These are phyloP conservation scores for Yueomyces sinensis DNA, from an alignment of 805 yeast genomes.

Conservation along the genomic window DNA sequence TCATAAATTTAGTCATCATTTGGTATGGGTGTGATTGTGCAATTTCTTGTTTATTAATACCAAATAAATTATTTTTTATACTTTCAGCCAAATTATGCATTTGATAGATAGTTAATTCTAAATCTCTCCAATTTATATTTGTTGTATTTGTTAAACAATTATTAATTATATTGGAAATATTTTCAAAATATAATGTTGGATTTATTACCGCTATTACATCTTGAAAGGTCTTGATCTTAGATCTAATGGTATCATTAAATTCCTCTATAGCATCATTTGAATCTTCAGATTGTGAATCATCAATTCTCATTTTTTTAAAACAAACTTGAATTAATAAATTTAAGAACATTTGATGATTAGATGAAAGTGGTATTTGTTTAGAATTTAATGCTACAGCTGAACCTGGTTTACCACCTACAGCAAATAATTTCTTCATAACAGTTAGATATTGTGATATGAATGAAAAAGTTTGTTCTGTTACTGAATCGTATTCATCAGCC, in stretches of 20 bases:
- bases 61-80: conserved; percentile 63
- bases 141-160: conserved; percentile 23
- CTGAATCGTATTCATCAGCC: conserved; percentile 78
- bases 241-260: conserved; percentile 61
- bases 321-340: conserved; percentile 53
- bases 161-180: conserved; percentile 42
- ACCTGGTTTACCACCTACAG: conserved; percentile 27
- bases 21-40: conserved; percentile 51
- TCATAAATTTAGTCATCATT: conserved; percentile 25
- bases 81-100: conserved; percentile 69
- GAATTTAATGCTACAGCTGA: conserved; percentile 27
- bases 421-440: conserved; percentile 44
- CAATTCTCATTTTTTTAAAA: conserved; percentile 68
- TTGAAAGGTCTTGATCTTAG: conserved; percentile 63
- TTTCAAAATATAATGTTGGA: conserved; percentile 48
- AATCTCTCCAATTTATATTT: conserved; percentile 54
- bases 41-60: conserved; percentile 52
- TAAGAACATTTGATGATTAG: conserved; percentile 37
- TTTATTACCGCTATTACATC: conserved; percentile 59
- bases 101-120: conserved; percentile 81
- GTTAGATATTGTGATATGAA: conserved; percentile 64
- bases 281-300: conserved; percentile 59
- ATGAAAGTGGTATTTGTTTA: conserved; percentile 22
- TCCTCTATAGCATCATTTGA: conserved; percentile 66
- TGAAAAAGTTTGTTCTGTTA: conserved; percentile 70